Percentiles rank a stretch among this genome's conserved stretches.
Conservation (phyloP, 108 stramenopile species). For the Pseudonitzschia delicatissima region DNA sequence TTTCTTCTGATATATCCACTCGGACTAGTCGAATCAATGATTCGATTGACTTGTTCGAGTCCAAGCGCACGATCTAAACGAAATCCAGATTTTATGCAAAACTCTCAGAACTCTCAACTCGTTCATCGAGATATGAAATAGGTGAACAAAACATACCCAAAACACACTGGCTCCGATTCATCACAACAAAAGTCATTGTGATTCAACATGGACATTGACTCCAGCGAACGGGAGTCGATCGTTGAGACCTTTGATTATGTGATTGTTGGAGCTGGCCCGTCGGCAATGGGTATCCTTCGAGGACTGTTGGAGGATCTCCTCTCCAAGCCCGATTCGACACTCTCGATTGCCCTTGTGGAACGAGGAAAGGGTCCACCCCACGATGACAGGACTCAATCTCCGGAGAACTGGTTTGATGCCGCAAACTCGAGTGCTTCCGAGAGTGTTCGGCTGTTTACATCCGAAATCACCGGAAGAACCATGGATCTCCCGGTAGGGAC, state of each 20-base stretch:
- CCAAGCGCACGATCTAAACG: too few relatives aligned
- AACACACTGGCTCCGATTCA: too few relatives aligned
- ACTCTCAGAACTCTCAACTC: too few relatives aligned
- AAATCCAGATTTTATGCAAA: too few relatives aligned
- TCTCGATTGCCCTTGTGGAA: conserved; percentile 64
- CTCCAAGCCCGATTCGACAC: background rate
- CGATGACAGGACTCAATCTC: conserved; percentile 7
- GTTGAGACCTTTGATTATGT: conserved; percentile 40
- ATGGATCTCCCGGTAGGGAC: conserved; percentile 59
- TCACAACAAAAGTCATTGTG: too few relatives aligned
- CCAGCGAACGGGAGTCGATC: background rate
- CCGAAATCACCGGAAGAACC: conserved; percentile 26
- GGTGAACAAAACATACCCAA: too few relatives aligned
- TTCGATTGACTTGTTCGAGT: too few relatives aligned
- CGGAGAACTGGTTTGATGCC: conserved; percentile 28
- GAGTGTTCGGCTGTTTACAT: conserved; percentile 13
- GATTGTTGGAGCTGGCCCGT: conserved; percentile 75
- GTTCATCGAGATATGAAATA: too few relatives aligned
- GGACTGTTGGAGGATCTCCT: conserved; percentile 38
- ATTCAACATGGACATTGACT: background rate
- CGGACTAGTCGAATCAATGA: too few relatives aligned
- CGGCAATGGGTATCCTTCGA: conserved; percentile 64
- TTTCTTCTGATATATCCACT: too few relatives aligned
- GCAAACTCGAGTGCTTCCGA: conserved; percentile 11
- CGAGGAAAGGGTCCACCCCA: conserved; percentile 38